phyloP scores from a whole-genome alignment of 306 rosid species.

The Cicer judaicum region DNA sequence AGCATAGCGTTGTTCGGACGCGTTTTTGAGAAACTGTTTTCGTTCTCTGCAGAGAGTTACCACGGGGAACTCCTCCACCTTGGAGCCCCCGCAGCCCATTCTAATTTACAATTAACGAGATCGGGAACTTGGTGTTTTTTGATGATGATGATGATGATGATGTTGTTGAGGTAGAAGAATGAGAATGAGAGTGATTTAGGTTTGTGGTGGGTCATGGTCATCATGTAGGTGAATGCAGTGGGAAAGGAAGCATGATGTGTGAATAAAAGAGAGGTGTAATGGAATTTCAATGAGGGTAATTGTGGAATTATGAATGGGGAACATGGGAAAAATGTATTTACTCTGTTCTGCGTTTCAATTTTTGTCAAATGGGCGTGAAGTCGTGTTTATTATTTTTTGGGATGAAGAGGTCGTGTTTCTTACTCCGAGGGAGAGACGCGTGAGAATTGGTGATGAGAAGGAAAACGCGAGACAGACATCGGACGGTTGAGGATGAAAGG shows the following conservation, averaged over 20 bases:
- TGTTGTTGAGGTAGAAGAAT: not conserved
- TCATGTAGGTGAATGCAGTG: conserved; percentile 48
- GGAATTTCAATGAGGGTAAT: conserved; percentile 7
- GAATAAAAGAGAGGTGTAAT: conserved; percentile 21
- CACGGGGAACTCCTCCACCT: conserved; percentile 81
- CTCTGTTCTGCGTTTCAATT: not conserved
- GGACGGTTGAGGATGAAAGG: conserved; percentile 57
- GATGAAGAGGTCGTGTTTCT: not conserved
- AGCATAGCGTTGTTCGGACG: conserved; percentile 80
- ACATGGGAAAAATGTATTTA: conserved; percentile 6
- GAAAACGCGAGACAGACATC: conserved; percentile 41
- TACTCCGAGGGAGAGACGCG: conserved; percentile 28
- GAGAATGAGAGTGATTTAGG: conserved; percentile 13
- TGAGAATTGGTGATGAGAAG: conserved; percentile 46
- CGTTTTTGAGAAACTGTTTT: conserved; percentile 69
- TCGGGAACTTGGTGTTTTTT: not conserved
- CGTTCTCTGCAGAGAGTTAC: conserved; percentile 82
- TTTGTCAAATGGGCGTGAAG: not conserved
- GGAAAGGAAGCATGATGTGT: conserved; percentile 43
- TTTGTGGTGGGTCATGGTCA: conserved; percentile 40
- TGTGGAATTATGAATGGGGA: conserved; percentile 22
- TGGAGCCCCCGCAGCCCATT: conserved; percentile 96
- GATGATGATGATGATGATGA: not conserved
- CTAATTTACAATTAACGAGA: not conserved
- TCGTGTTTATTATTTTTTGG: no score